Conservation (phyloP, 169 alveolate genomes). For the Theileria parva region DNA sequence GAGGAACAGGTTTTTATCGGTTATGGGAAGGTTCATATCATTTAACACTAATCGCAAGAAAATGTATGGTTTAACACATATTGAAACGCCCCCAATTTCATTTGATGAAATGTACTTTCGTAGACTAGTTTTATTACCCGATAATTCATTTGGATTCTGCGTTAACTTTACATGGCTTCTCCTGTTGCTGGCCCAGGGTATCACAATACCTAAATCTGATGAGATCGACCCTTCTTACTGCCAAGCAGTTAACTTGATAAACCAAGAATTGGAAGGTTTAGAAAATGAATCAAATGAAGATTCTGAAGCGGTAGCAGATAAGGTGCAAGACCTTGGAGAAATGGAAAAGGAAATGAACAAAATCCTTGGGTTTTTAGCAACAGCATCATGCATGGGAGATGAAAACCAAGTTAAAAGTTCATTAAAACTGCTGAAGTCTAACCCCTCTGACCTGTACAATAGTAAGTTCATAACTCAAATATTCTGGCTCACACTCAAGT, state of each 20-base stretch:
- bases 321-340: conserved; percentile 39
- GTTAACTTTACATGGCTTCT: conserved; percentile 72
- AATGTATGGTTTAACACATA: conserved; percentile 37
- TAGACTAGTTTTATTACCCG: conserved; percentile 59
- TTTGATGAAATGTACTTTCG: conserved; percentile 25
- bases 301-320: conserved; percentile 19
- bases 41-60: conserved; percentile 31
- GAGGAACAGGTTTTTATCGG: conserved; percentile 15
- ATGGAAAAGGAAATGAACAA: conserved; percentile 23
- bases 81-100: conserved; percentile 46
- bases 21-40: conserved; percentile 35
- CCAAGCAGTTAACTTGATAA: conserved; percentile 44
- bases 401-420: conserved; percentile 51
- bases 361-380: conserved; percentile 40
- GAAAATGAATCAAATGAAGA: conserved; percentile 39
- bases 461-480: conserved; percentile 82
- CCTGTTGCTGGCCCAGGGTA: conserved; percentile 68
- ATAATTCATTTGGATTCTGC: conserved; percentile 70
- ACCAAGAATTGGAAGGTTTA: conserved; percentile 56
- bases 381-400: conserved; percentile 62
- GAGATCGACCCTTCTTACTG: conserved; percentile 58
- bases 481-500: conserved; percentile 82
- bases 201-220: conserved; percentile 63
- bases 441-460: conserved; percentile 50
- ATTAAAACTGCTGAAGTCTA: conserved; percentile 33